Percentiles rank a stretch among this genome's conserved stretches.
phyloP scores from a whole-genome alignment of 441 rosid genomes.

The Corymbia citriodora region DNA sequence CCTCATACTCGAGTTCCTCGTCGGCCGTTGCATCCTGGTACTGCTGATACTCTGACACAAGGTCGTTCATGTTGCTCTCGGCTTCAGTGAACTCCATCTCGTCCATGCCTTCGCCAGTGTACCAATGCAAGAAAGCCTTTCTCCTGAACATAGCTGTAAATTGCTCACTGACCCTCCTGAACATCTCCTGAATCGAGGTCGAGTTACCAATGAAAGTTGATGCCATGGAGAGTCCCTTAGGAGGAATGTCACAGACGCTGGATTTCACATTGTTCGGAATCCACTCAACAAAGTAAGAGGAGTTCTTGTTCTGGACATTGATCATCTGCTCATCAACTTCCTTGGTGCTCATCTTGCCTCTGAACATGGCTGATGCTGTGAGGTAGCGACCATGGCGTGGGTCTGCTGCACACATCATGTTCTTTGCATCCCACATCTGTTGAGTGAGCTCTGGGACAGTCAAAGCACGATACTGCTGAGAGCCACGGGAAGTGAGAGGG shows the following conservation, averaged over 20 bases:
- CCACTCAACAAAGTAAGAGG: conserved; percentile 28
- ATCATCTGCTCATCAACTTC: conserved; percentile 16
- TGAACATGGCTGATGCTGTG: conserved; percentile 13
- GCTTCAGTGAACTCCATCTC: conserved; percentile 20
- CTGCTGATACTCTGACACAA: conserved; percentile 26
- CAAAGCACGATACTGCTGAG: conserved; percentile 17
- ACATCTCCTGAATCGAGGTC: conserved; percentile 13
- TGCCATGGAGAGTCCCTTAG: conserved; percentile 26
- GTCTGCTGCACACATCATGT: conserved; percentile 19
- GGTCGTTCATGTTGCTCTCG: conserved; percentile 13
- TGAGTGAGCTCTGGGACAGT: conserved; percentile 17
- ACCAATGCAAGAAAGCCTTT: conserved; percentile 17
- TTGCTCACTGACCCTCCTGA: conserved; percentile 16
- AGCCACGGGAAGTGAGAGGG: conserved; percentile 18
- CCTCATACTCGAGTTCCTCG: conserved; percentile 25
- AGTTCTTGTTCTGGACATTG: conserved; percentile 17
- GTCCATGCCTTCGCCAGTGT: conserved; percentile 14
- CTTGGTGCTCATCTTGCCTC: conserved; percentile 16
- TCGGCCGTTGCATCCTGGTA: conserved; percentile 31
- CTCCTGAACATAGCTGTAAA: conserved; percentile 17
- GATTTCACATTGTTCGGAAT: conserved; percentile 33
- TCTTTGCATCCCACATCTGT: conserved; percentile 17
- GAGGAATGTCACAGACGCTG: conserved; percentile 32
- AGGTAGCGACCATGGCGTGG: conserved; percentile 15
- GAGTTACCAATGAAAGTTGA: conserved; percentile 27